Conservation (phyloP, 768 basidiomycete genomes). For the Russula olivacea region DNA sequence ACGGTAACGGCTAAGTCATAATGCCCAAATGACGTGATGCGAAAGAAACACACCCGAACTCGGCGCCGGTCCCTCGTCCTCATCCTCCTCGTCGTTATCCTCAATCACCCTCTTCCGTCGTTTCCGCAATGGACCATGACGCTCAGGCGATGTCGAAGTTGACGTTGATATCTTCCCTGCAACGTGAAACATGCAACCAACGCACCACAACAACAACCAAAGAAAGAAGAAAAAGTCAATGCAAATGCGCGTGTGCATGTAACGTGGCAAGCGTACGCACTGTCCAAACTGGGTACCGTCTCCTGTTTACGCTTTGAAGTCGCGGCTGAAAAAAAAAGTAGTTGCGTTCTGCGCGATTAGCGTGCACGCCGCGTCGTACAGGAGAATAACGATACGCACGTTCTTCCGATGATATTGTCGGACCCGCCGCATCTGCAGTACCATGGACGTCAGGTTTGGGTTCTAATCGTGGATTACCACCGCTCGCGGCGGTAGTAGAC, state of each 20-base stretch:
- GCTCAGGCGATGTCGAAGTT: conserved; percentile 27
- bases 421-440: background rate
- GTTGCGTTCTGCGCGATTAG: background rate
- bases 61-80: conserved; percentile 9
- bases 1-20: background rate
- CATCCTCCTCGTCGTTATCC: conserved; percentile 41
- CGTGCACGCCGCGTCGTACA: background rate
- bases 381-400: conserved; percentile 3
- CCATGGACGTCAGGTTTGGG: background rate
- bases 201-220: background rate
- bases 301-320: conserved; percentile 17
- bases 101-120: conserved; percentile 49
- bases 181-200: background rate
- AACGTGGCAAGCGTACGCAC: background rate
- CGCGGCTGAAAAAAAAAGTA: background rate
- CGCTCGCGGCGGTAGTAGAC: conserved; percentile 20
- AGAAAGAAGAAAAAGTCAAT: background rate
- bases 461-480: background rate
- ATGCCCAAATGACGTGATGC: background rate
- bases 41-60: conserved; percentile 13
- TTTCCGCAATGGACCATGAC: conserved; percentile 36
- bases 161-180: background rate
- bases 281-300: background rate
- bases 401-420: conserved; percentile 3
- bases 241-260: background rate